phyloP scores from a whole-genome alignment of 2,329 filamentous ascomycete genomes.

The Ceratocystiopsis sp. region DNA sequence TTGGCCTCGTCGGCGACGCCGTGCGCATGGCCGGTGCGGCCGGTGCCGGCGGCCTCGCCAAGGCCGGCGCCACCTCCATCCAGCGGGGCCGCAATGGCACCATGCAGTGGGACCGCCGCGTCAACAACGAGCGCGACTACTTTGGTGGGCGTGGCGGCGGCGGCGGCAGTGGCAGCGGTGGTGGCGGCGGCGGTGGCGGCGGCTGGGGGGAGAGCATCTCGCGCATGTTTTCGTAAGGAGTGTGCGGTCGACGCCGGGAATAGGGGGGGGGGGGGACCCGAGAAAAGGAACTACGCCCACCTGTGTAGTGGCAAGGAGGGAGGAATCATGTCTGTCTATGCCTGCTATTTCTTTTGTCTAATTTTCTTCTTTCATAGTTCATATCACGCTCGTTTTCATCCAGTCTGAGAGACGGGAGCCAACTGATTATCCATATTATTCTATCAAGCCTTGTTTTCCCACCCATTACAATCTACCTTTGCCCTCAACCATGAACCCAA shows the following conservation, averaged over 20 bases:
- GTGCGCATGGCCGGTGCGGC: conserved; percentile 31
- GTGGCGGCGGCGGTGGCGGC: conserved; percentile 10
- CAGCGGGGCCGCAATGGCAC: conserved; percentile 18
- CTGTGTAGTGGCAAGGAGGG: no score
- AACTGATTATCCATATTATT: neutral
- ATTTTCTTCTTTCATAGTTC: neutral
- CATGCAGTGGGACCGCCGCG: conserved; percentile 22
- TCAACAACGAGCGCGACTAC: conserved; percentile 20
- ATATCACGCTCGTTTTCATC: neutral
- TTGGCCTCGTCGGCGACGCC: conserved; percentile 36
- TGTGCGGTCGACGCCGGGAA: no score
- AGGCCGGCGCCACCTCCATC: conserved; percentile 13
- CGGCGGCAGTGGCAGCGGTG: conserved; percentile 10
- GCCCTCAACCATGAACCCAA: neutral
- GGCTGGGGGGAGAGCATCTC: conserved; percentile 13
- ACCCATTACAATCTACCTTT: neutral
- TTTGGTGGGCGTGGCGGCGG: conserved; percentile 13
- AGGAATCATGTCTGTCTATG: neutral
- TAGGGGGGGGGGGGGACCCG: neutral
- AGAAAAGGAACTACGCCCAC: no score
- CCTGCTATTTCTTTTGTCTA: neutral
- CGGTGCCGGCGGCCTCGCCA: conserved; percentile 9
- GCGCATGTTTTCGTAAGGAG: conserved; percentile 5
- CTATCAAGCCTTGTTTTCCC: neutral
- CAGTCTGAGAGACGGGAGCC: no score